A percentile compares a stretch with the other conserved stretches of the same genome.
phyloP scores from a whole-genome alignment of 176 grass and related monocot genomes.

The Luzula sylvatica region DNA sequence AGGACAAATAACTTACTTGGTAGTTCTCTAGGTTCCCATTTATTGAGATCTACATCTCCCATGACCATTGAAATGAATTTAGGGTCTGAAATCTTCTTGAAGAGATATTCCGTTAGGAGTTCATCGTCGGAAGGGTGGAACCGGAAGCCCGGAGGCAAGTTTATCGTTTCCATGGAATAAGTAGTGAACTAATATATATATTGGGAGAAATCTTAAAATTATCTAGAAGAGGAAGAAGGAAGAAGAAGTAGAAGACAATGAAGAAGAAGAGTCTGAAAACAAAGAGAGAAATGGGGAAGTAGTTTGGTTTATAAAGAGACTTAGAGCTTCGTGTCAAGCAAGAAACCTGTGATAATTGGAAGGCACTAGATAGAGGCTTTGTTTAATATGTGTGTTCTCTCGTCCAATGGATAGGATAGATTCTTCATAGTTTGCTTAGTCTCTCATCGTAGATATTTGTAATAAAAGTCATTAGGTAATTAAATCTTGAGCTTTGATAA shows the following conservation, averaged over 20 bases:
- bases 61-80: conserved; percentile 40
- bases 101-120: conserved; percentile 74
- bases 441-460: background rate
- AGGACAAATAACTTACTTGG: conserved; percentile 36
- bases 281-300: background rate
- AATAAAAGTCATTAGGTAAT: background rate
- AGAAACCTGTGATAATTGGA: conserved; percentile 9
- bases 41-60: conserved; percentile 91
- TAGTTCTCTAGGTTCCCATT: conserved; percentile 77
- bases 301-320: background rate
- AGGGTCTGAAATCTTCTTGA: conserved; percentile 28
- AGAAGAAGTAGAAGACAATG: background rate
- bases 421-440: conserved; percentile 12
- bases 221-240: background rate
- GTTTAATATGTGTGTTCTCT: conserved; percentile 7
- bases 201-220: background rate
- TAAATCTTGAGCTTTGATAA: conserved; percentile 11
- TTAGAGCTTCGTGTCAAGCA: conserved; percentile 12
- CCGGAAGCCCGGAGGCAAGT: conserved; percentile 68
- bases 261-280: conserved; percentile 5
- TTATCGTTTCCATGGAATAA: background rate
- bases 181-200: too few species aligned
- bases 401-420: background rate
- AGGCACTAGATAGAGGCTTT: background rate
- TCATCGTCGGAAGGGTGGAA: conserved; percentile 87